These are phyloP conservation scores for Tylopilus intermedius DNA, from an alignment of 768 basidiomycete genomes.

Conservation along the genomic window DNA sequence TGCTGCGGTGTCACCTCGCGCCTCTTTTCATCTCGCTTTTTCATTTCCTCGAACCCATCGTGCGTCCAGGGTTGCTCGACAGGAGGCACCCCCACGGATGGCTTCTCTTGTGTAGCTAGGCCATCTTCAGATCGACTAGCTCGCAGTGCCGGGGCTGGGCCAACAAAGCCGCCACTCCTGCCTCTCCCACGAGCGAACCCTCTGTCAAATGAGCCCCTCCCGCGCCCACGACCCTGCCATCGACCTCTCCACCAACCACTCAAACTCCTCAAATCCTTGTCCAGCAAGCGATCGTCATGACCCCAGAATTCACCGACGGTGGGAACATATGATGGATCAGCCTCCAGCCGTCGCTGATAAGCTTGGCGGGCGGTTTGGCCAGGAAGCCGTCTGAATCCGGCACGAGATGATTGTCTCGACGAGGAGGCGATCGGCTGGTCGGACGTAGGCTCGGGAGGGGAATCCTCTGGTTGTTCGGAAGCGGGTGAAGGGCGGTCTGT, in stretches of 20 bases:
- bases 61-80: constrained; percentile 76
- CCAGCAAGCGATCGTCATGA: constrained; percentile 85
- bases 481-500: constrained; percentile 20
- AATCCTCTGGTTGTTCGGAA: constrained; percentile 16
- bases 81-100: constrained; percentile 40
- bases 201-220: constrained; percentile 36
- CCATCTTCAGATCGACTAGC: constrained; percentile 20
- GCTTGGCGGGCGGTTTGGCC: constrained; percentile 74
- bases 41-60: constrained; percentile 87
- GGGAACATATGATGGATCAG: constrained; percentile 85
- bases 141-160: constrained; percentile 10
- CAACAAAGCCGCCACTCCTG: constrained; percentile 42
- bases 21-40: constrained; percentile 60
- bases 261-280: constrained; percentile 74
- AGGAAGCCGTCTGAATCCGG: constrained; percentile 32
- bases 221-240: constrained; percentile 68
- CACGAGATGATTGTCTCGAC: constrained; percentile 31
- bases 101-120: constrained; percentile 14
- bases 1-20: constrained; percentile 30
- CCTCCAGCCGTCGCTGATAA: constrained; percentile 77
- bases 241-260: constrained; percentile 86
- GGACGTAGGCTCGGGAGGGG: constrained; percentile 16
- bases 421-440: constrained; percentile 38
- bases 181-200: constrained; percentile 51
- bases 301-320: constrained; percentile 92